Percentiles rank a stretch among this genome's conserved stretches.
Conservation (phyloP, 2,329 filamentous ascomycete genomes). For the Emergomyces africanus region DNA sequence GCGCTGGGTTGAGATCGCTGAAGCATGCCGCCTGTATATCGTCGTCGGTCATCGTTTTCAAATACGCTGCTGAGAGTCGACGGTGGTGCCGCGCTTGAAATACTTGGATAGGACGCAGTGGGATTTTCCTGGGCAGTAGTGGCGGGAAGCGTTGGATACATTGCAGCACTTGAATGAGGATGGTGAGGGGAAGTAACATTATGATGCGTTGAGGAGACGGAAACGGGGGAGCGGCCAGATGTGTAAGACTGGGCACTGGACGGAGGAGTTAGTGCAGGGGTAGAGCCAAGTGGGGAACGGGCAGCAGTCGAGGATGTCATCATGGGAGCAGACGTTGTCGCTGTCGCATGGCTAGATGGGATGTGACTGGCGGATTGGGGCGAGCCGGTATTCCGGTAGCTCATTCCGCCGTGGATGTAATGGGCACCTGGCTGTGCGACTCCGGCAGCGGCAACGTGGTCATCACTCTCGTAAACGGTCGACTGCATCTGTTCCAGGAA, state of each 20-base stretch:
- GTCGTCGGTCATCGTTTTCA: conserved; percentile 46
- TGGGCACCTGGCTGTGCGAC: conserved; percentile 63
- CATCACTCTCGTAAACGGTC: conserved; percentile 88
- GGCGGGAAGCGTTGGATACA: conserved; percentile 52
- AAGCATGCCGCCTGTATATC: conserved; percentile 49
- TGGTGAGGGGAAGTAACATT: conserved; percentile 36
- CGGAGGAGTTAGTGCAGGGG: conserved; percentile 50
- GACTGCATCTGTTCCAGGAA: conserved; percentile 93
- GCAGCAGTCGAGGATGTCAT: conserved; percentile 28
- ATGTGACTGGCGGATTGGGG: conserved; percentile 33
- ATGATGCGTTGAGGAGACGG: conserved; percentile 38
- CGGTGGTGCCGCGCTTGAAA: conserved; percentile 44
- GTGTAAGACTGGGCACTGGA: conserved; percentile 51
- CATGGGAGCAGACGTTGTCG: conserved; percentile 27
- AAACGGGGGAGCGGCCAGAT: conserved; percentile 48
- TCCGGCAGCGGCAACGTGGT: conserved; percentile 63
- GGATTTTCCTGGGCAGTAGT: conserved; percentile 46
- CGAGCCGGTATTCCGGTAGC: conserved; percentile 45
- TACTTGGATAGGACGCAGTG: conserved; percentile 36
- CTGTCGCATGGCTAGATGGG: conserved; percentile 28
- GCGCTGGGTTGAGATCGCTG: conserved; percentile 38
- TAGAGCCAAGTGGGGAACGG: conserved; percentile 38
- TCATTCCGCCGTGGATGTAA: conserved; percentile 42
- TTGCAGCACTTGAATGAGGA: conserved; percentile 33
- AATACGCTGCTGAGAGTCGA: conserved; percentile 48